Base-by-base conservation (phyloP, 345 rosid species). In the Gossypium anomalum region DNA sequence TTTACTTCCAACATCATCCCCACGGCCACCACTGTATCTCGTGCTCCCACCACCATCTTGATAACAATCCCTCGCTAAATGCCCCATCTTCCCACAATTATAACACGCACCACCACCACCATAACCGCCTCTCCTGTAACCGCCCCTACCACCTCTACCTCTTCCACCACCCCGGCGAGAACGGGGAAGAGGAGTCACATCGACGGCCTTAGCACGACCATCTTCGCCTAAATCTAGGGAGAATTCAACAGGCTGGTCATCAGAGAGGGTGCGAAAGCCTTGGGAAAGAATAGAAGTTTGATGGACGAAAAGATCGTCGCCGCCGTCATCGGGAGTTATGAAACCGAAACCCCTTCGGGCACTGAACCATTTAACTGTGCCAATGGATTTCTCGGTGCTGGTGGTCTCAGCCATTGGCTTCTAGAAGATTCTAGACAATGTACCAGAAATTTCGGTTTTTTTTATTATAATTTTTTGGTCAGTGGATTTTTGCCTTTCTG, bases 311-410 rank as follows among this genome's bases (percentile, higher is more conserved):
- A 89, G 87, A 74, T 89, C 93, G 23, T 86, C 91, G 51, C 78
- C 81, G 59, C 84, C 89, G 43, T 82, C 83, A 12, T 83, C 87
- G 2, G 91, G 88, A 23, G 90, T 80, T 22, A 87, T 86, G 82
- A 89, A 89, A 20, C 92, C 94, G 81, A 85, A 89, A 22, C 94
- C 91, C 73, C 79, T 89, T 79, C 79, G 85, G 22, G 92, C 87
- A 70, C 90, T 89, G 86, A 89, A 89, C 94, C 94, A 89, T 65
- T 85, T 89, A 17, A 89, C 94, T 0, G 73, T 82, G 47, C 94
- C 92, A n/a, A 82, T 71, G 67, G 86, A 86, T 78, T 86, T 75
- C 81, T 55, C 45, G 52, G 27, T 51, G 52, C 64, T 65, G 16
- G 59, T 72, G 27, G 59, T 45, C 68, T 85, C 90, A 6, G 83